Evolutionary conservation across 495 filamentous ascomycete species (phyloP), one percentile per base, ranked within the genome.

Genomic region (Aspergillus olivimuriae): DNA sequence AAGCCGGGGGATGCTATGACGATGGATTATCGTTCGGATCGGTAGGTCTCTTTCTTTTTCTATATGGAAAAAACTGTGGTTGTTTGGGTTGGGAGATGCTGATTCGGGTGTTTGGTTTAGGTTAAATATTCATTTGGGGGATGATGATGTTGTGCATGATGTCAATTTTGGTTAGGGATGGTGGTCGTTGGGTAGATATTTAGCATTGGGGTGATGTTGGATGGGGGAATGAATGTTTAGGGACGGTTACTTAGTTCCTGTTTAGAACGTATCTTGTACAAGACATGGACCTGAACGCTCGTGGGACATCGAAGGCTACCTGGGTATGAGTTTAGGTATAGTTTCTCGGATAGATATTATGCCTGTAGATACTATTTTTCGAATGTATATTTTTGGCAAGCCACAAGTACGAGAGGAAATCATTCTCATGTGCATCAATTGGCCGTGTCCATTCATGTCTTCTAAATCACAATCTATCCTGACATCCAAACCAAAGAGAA

Each of bases 71-170:
- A 34, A 39, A 38, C 20, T 20, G 17, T 22, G 44, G 17, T 46
- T 18, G 43, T 33, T 1, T n/a, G n/a, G 9, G 17, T 30, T 43
- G 35, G 35, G 17, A 20, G 21, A 38, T 22, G 12, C n/a, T n/a
- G n/a, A n/a, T n/a, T 34, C n/a, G 14, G 24, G 44, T 47, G 53
- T 62, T 50, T 38, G 20, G n/a, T n/a, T n/a, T 36, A 79, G 84
- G 53, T 61, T 91, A 46, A 91, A 89, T 48, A 68, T 91, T 21
- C 81, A 89, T 55, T 58, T 89, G 18, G 76, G 75, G 35, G 77
- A 85, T 11, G 77, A 87, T 43, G 86, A 83, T 5, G 87, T 77
- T 1, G 83, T 91, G n/a, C 74, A 67, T 41, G 75, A 90, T 57
- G 83, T 89, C 34, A 68, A 67, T 31, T 73, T 63, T 50, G 68